Evolutionary conservation across 345 rosid species (phyloP).

Genomic region (Populus pruinosa): DNA sequence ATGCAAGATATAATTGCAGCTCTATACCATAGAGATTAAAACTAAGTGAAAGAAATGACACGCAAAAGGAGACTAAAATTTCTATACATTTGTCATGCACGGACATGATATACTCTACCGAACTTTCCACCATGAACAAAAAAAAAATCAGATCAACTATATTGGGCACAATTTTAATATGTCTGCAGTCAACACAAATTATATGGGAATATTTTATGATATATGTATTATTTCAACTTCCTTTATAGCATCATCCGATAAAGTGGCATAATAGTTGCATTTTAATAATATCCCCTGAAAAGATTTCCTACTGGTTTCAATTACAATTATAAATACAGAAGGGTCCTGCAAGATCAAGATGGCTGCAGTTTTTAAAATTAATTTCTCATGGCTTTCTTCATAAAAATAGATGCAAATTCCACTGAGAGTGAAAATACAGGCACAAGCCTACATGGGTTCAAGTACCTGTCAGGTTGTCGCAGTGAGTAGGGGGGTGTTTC

Average conservation of each 20-base stretch:
- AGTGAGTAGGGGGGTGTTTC: slow-evolving; percentile 68
- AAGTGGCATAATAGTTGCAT: neutral
- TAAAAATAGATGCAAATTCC: neutral
- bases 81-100: neutral
- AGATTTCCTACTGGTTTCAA: neutral
- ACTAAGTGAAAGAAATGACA: neutral
- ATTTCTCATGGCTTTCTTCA: neutral
- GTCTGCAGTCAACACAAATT: neutral
- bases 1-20: neutral
- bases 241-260: slow-evolving; percentile 2
- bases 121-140: neutral
- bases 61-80: neutral
- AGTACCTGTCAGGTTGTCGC: slow-evolving; percentile 50
- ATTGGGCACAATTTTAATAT: neutral
- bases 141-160: neutral
- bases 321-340: neutral
- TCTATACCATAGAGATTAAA: neutral
- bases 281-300: neutral
- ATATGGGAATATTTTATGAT: neutral
- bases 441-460: slow-evolving; percentile 6
- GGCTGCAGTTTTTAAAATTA: neutral
- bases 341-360: neutral
- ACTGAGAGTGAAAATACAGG: neutral
- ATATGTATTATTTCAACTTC: neutral
- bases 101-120: neutral